Evolutionary conservation across 139 green algal species (phyloP), one percentile per base, ranked within the genome.

Genomic region (Trebouxia sp.): DNA sequence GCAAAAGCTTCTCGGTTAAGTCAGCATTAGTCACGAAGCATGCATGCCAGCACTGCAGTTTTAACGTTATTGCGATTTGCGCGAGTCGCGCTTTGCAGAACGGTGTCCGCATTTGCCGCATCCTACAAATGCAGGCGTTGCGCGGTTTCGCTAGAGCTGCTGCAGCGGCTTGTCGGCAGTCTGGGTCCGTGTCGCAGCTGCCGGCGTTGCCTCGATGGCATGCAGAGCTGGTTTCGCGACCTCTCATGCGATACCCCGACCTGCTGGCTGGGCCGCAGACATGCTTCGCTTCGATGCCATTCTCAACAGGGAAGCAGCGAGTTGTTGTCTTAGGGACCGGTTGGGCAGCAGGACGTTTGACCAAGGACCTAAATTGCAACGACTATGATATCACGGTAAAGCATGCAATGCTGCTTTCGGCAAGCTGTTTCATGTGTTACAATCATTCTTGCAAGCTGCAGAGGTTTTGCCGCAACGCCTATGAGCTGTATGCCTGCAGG

Each of bases 301-400:
- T 88, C 2, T 47, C 30, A 38, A 86, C 85, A 0, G 80, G 82
- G 1, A 76, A 88, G 26, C 80, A 82, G 11, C 88, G 93, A 14
- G 78, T 97, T 20, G 93, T 97, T 0, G 65, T 97, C 0, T 76
- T 97, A 5, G 93, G 93, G 6, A 94, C 90, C 8, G 94, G 94
- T 6, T 97, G 94, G 94, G 94, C 83, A 0, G 93, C 84, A 1
- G 91, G 89, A 5, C 82, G 93, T 0, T 65, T 97, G 41, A 56
- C 83, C 6, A 84, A 83, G 8, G 92, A 97, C 79, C 91, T 97
- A 12, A 87, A 97, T 67, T 83, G 84, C 5, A 85, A 88, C 1
- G 76, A 88, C 15, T 94, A 91, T 72, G 92, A 97, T 79, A 76
- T 97, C 26, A 97, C 94, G 20, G 90, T 94, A 32, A 53, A 74